Percentiles rank a stretch among this genome's conserved stretches.
These are phyloP conservation scores for Candida railenensis DNA, from an alignment of 805 yeast species.

Conservation along the genomic window DNA sequence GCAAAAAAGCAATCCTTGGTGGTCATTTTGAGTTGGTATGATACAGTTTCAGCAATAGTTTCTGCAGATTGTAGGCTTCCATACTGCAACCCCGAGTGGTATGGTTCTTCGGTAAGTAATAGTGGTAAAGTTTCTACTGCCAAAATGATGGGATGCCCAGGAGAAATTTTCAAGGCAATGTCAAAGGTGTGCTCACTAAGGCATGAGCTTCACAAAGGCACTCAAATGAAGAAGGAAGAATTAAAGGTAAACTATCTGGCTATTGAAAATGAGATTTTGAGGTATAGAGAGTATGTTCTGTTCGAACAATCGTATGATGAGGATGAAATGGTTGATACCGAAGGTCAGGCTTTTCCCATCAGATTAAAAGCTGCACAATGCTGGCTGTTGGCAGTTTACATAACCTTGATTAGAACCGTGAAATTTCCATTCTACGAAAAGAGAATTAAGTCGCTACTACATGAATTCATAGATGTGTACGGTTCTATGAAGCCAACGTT, in stretches of 20 bases:
- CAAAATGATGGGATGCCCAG: constrained; percentile 61
- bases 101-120: constrained; percentile 37
- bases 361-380: constrained; percentile 55
- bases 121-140: constrained; percentile 45
- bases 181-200: constrained; percentile 42
- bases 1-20: constrained; percentile 51
- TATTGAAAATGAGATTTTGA: constrained; percentile 34
- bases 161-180: constrained; percentile 51
- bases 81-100: constrained; percentile 52
- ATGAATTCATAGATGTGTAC: constrained; percentile 51
- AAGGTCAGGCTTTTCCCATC: constrained; percentile 30
- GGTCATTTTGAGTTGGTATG: constrained; percentile 59
- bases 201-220: constrained; percentile 17
- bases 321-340: constrained; percentile 3
- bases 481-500: constrained; percentile 43
- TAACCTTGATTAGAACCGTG: constrained; percentile 25
- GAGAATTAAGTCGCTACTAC: constrained; percentile 27
- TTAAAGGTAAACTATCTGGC: constrained; percentile 24
- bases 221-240: constrained; percentile 3
- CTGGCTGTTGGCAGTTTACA: constrained; percentile 47
- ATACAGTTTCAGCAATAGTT: constrained; percentile 53
- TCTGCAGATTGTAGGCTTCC: constrained; percentile 59
- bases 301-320: constrained; percentile 11
- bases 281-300: constrained; percentile 48
- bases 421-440: constrained; percentile 23